Conservation (phyloP, 495 filamentous ascomycete genomes). For the Schizothecium vesticola region DNA sequence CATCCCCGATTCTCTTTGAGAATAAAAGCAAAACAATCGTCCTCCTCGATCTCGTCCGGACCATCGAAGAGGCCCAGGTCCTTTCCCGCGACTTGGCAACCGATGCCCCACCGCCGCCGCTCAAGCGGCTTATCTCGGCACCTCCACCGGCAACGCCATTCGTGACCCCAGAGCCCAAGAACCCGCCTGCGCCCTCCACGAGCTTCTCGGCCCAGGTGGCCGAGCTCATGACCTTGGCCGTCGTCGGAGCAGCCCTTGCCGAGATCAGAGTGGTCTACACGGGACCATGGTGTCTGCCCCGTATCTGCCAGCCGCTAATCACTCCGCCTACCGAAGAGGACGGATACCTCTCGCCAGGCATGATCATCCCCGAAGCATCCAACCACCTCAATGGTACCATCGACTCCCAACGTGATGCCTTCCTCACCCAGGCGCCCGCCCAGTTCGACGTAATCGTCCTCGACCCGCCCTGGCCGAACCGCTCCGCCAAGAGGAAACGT, state of each 20-base stretch:
- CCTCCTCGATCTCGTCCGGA: constrained; percentile 42
- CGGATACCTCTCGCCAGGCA: not conserved
- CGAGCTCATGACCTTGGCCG: constrained; percentile 42
- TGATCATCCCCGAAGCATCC: constrained; percentile 29
- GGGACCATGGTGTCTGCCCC: constrained; percentile 44
- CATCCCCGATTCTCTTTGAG: constrained; percentile 38
- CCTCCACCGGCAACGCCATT: constrained; percentile 35
- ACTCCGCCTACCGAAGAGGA: not conserved
- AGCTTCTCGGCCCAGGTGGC: constrained; percentile 34
- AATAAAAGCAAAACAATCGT: constrained; percentile 31
- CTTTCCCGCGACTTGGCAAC: constrained; percentile 21
- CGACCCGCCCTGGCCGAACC: constrained; percentile 92
- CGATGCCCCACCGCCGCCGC: constrained; percentile 9
- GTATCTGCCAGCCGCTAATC: constrained; percentile 12
- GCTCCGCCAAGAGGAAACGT: constrained; percentile 67
- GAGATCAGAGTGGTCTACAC: constrained; percentile 27
- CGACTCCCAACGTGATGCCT: constrained; percentile 23
- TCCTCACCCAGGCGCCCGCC: constrained; percentile 32
- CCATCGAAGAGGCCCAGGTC: constrained; percentile 43
- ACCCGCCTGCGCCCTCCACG: not conserved
- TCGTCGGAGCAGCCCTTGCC: constrained; percentile 37
- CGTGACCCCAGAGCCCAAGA: constrained; percentile 41
- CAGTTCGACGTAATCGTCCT: constrained; percentile 74
- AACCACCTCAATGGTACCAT: constrained; percentile 39
- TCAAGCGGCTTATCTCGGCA: constrained; percentile 33